phyloP scores from a whole-genome alignment of 2,329 filamentous ascomycete genomes.

The Thermothelomyces thermophilus region DNA sequence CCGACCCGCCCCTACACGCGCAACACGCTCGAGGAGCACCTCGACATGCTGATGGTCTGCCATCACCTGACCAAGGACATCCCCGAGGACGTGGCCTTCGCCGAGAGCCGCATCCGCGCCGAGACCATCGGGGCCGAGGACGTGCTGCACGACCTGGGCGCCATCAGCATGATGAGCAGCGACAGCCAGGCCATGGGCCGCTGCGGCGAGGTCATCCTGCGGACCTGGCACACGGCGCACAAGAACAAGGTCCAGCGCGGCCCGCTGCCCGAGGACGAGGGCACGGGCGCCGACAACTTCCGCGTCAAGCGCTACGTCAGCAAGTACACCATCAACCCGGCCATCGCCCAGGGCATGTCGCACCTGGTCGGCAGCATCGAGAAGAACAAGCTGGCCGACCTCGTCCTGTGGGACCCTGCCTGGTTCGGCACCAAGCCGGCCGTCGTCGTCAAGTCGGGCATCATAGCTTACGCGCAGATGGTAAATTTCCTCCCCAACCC shows the following conservation, averaged over 20 bases:
- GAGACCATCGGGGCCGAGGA: constrained; percentile 97
- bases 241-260: constrained; percentile 92
- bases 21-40: constrained; percentile 92
- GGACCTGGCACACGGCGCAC: constrained; percentile 95
- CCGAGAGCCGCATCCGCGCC: constrained; percentile 86
- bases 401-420: constrained; percentile 79
- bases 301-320: constrained; percentile 86
- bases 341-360: constrained; percentile 81
- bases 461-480: constrained; percentile 81
- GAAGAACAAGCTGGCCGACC: constrained; percentile 80
- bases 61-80: constrained; percentile 91
- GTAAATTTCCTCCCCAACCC: constrained; percentile 37
- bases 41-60: constrained; percentile 98
- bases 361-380: constrained; percentile 84
- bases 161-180: constrained; percentile 95
- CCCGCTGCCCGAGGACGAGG: constrained; percentile 66
- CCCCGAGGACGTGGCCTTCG: constrained; percentile 91
- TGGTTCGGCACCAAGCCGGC: constrained; percentile 84
- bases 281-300: constrained; percentile 78
- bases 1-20: constrained; percentile 83
- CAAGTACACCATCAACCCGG: constrained; percentile 95
- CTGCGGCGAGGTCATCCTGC: constrained; percentile 84
- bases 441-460: constrained; percentile 77
- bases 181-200: constrained; percentile 97
- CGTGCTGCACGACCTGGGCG: constrained; percentile 87